A percentile compares a stretch with the other conserved stretches of the same genome.
Evolutionary conservation across 2,329 filamentous ascomycete species (phyloP).

Genomic region (Atkinsonella hypoxylon): DNA sequence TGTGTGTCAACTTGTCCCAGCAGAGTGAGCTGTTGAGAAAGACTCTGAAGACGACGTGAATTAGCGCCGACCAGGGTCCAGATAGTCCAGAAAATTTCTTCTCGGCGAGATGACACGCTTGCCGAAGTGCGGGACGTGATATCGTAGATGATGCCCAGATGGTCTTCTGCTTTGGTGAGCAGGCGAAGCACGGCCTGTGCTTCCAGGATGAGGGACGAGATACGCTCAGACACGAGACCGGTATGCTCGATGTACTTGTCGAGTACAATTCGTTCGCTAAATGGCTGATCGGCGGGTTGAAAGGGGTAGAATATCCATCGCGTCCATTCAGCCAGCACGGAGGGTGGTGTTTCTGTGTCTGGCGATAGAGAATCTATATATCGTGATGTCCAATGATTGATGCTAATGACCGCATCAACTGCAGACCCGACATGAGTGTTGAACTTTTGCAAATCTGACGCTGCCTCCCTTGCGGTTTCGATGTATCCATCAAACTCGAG

Average conservation of each 20-base stretch:
- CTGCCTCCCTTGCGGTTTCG: conserved; percentile 51
- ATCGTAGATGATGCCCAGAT: conserved; percentile 56
- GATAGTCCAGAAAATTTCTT: conserved; percentile 55
- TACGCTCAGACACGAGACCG: conserved; percentile 55
- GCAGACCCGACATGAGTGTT: conserved; percentile 64
- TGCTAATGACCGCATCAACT: conserved; percentile 62
- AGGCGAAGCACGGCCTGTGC: conserved; percentile 55
- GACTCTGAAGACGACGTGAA: conserved; percentile 43
- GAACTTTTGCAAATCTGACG: conserved; percentile 58
- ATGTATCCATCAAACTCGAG: conserved; percentile 69
- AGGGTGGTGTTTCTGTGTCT: conserved; percentile 18
- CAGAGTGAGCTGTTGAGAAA: conserved; percentile 51
- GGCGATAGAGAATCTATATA: conserved; percentile 51
- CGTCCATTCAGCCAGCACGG: conserved; percentile 28
- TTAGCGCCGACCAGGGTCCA: conserved; percentile 70
- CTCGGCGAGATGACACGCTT: conserved; percentile 44
- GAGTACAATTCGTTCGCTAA: conserved; percentile 46
- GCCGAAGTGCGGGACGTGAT: conserved; percentile 54
- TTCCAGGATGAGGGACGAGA: conserved; percentile 54
- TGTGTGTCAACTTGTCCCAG: conserved; percentile 55
- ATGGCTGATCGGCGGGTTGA: conserved; percentile 37
- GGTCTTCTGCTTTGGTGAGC: conserved; percentile 55
- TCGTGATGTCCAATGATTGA: conserved; percentile 63
- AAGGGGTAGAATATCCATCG: conserved; percentile 49
- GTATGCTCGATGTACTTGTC: conserved; percentile 69